Evolutionary conservation across 2,329 filamentous ascomycete species (phyloP).

Genomic region (Pyrenophora teres): DNA sequence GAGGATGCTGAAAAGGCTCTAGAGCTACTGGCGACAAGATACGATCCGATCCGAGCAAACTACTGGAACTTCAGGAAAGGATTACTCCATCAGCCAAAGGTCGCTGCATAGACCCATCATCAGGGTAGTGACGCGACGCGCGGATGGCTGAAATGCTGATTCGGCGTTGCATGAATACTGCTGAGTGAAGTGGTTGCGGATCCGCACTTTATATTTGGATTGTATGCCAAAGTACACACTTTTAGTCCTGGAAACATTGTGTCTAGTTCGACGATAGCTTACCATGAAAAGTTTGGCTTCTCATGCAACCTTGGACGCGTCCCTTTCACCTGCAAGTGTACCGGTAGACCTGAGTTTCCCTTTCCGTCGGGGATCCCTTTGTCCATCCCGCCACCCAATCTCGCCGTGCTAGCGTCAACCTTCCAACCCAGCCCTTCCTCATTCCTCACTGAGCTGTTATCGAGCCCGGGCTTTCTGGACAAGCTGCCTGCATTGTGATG

Average conservation of each 20-base stretch:
- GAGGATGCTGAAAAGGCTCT: constrained; percentile 72
- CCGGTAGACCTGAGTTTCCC: constrained; percentile 13
- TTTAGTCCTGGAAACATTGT: constrained; percentile 1
- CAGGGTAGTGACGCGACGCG: constrained; percentile 5
- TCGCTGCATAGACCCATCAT: constrained; percentile 25
- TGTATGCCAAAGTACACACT: background rate
- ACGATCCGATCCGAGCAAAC: constrained; percentile 86
- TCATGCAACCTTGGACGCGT: constrained; percentile 12
- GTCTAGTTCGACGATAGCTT: constrained; percentile 15
- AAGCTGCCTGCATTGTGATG: constrained; percentile 23
- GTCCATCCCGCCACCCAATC: constrained; percentile 24
- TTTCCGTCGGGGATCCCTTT: constrained; percentile 24
- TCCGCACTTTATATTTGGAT: constrained; percentile 14
- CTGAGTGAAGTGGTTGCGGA: constrained; percentile 14
- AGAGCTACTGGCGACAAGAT: constrained; percentile 76
- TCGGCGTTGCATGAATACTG: constrained; percentile 20
- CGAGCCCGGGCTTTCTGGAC: constrained; percentile 18
- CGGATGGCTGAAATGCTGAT: constrained; percentile 28
- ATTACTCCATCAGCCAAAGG: constrained; percentile 32
- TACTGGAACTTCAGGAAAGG: constrained; percentile 84
- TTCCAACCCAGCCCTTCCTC: constrained; percentile 11
- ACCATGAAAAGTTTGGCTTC: constrained; percentile 15
- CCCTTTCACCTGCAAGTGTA: constrained; percentile 5
- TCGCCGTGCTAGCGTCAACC: background rate
- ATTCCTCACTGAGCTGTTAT: constrained; percentile 24